A percentile compares a stretch with the other conserved stretches of the same genome.
Evolutionary conservation across 23 red algal species (phyloP).

Genomic region (Gracilaria domingensis): DNA sequence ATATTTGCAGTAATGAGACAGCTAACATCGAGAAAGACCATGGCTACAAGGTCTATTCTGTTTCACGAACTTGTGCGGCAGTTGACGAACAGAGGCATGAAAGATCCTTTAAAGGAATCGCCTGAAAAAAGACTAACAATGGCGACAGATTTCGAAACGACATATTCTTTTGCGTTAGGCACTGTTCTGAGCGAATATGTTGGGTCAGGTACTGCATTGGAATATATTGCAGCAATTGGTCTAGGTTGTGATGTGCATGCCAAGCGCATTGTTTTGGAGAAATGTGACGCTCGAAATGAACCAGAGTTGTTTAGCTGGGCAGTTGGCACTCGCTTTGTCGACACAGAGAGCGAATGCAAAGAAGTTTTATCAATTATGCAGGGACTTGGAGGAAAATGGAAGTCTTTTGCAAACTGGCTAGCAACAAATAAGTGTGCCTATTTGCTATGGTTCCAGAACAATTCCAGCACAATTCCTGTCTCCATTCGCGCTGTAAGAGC

Average conservation of each 20-base stretch:
- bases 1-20: neutral
- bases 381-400: no score
- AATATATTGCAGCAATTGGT: neutral
- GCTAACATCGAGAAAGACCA: neutral
- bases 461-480: no score
- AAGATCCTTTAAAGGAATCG: neutral
- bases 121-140: neutral
- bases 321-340: no score
- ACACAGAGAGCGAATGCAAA: no score
- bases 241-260: conserved; percentile 28
- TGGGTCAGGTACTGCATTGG: neutral
- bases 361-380: no score
- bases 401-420: no score
- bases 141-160: conserved; percentile 22
- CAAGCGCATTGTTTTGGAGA: conserved; percentile 36
- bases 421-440: no score
- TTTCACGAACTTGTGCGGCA: conserved; percentile 23
- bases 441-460: no score
- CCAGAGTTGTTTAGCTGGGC: no score
- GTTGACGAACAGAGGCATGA: neutral
- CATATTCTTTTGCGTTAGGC: neutral
- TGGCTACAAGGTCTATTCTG: conserved; percentile 6
- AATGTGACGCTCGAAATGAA: neutral
- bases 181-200: conserved; percentile 7
- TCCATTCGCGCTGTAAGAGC: no score